Evolutionary conservation across 2,329 filamentous ascomycete genomes (phyloP), one percentile per base, ranked within the genome.

Genomic region (Penicillium occitanis): DNA sequence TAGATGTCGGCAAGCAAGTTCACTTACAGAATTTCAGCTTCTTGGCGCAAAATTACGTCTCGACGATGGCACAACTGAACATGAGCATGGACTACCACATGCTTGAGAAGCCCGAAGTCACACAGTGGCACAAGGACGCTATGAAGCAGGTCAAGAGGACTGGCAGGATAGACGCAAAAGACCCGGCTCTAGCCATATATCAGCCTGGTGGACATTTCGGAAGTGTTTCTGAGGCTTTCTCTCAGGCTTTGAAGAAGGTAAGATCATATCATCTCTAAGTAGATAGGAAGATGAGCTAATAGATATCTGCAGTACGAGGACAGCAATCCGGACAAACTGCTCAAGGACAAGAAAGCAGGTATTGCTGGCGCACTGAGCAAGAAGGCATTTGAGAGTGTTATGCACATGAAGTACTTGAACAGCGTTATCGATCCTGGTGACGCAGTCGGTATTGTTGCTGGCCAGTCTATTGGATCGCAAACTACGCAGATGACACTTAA

Each of bases 401-500:
- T 98, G 75, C 90, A 94, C 68, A 89, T 96, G 75, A 97, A 98
- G 77, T 99, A 98, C 74, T 85, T 98, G 70, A 90, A 90, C 71
- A 97, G 93, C 1, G 85, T 97, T 8, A 91, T 97, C 28, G 94
- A 99, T 73, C 92, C 95, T 33, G 95, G 95, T 55, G 96, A 99
- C 81, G 94, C 95, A 30, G 93, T 99, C 30, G 95, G 95, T 70
- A 96, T 99, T 69, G 92, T 99, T 67, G 96, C 96, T 61, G 93
- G 93, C 10, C 95, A 99, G 79, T 98, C 94, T 37, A 89, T 99
- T 50, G 95, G 95, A 75, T 96, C 99, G 76, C 95, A 96, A 8
- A 97, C 93, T 2, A 99, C 95, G 11, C 95, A 99, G 78, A 99
- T 99, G 96, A 99, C 96, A 7, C 83, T 99, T 64, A 99, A 99